A percentile compares a stretch with the other conserved stretches of the same genome.
These are phyloP conservation scores for Lentinula novae-zelandiae DNA, from an alignment of 1,284 basidiomycete genomes.

Conservation along the genomic window DNA sequence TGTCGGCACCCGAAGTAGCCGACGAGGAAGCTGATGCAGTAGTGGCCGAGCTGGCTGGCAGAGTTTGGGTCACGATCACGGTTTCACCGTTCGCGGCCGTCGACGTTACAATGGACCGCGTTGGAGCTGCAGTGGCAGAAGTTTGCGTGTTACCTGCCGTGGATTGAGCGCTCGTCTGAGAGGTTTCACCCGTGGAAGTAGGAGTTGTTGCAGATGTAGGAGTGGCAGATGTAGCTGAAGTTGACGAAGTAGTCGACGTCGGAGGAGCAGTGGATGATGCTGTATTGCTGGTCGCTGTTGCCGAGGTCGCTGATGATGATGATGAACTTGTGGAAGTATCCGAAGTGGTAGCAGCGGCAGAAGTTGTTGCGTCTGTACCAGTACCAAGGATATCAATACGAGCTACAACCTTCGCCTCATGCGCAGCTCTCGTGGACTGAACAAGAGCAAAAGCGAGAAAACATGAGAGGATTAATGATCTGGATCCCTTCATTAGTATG, in stretches of 20 bases:
- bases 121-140: constrained; percentile 14
- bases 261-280: neutral
- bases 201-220: constrained; percentile 12
- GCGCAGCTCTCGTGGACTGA: constrained; percentile 2
- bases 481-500: constrained; percentile 12
- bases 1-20: constrained; percentile 18
- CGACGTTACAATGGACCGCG: constrained; percentile 5
- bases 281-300: neutral
- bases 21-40: constrained; percentile 18
- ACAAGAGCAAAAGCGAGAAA: constrained; percentile 6
- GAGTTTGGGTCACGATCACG: constrained; percentile 20
- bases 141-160: constrained; percentile 7
- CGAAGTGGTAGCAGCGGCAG: constrained; percentile 11
- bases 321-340: constrained; percentile 13
- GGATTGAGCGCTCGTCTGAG: constrained; percentile 14
- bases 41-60: constrained; percentile 12
- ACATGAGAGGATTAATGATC: constrained; percentile 10
- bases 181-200: constrained; percentile 14
- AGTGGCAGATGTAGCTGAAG: neutral
- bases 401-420: neutral
- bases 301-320: neutral
- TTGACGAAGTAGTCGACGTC: neutral
- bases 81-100: constrained; percentile 15
- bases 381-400: neutral
- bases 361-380: neutral